phyloP scores from a whole-genome alignment of 2,329 filamentous ascomycete genomes.

The Fusarium avenaceum region DNA sequence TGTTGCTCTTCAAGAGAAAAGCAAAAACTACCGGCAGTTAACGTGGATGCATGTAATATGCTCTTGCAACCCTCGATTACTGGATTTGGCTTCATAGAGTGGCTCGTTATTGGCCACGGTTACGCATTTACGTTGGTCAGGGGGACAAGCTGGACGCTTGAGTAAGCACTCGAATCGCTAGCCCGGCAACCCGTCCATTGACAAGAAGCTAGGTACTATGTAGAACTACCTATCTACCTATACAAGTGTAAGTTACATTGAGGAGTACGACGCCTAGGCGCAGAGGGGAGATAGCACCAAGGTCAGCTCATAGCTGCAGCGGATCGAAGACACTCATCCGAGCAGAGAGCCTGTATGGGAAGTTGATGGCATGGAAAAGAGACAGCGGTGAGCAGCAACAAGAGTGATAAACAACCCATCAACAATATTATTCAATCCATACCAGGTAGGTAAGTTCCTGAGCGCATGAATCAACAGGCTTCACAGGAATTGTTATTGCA shows the following conservation, averaged over 20 bases:
- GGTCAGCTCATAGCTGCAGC: slow-evolving; percentile 43
- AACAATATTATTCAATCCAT: slow-evolving; percentile 14
- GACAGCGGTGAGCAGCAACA: slow-evolving; percentile 30
- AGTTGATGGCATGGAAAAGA: slow-evolving; percentile 9
- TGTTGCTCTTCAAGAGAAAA: slow-evolving; percentile 6
- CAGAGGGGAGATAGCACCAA: slow-evolving; percentile 21
- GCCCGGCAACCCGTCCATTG: slow-evolving; percentile 16
- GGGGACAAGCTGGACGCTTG: slow-evolving; percentile 26
- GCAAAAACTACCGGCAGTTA: slow-evolving; percentile 39
- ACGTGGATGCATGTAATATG: slow-evolving; percentile 28
- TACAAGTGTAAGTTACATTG: background rate
- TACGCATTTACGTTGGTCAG: slow-evolving; percentile 28
- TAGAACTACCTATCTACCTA: background rate
- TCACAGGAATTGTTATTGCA: background rate
- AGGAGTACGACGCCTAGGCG: background rate
- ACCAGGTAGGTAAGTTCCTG: slow-evolving; percentile 6
- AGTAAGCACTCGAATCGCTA: slow-evolving; percentile 16
- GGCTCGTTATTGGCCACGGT: slow-evolving; percentile 33
- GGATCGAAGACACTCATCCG: slow-evolving; percentile 24
- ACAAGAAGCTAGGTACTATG: background rate
- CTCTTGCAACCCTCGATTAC: slow-evolving; percentile 30
- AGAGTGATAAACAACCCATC: background rate
- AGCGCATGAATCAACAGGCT: slow-evolving; percentile 8
- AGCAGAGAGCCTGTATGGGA: slow-evolving; percentile 3
- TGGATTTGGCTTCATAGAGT: slow-evolving; percentile 11